These are phyloP conservation scores for Starmera quercuum DNA, from an alignment of 805 yeast species.

Conservation along the genomic window DNA sequence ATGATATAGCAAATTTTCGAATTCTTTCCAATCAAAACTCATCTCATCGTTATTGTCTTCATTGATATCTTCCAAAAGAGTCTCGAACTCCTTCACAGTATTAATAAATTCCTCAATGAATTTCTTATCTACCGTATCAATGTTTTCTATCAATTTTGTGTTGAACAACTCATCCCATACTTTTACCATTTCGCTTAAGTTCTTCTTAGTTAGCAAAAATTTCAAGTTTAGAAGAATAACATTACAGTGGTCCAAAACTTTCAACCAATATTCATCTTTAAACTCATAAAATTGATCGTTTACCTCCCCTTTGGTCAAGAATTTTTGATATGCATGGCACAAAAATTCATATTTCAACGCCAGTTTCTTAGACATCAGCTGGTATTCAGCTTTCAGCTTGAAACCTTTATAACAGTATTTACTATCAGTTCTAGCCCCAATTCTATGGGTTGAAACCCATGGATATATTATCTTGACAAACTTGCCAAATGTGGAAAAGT, in stretches of 20 bases:
- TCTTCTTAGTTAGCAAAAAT: neutral
- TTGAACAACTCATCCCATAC: neutral
- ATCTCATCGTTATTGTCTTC: neutral
- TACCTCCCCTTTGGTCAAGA: neutral
- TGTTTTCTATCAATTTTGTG: neutral
- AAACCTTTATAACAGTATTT: constrained; percentile 83
- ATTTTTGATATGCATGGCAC: neutral
- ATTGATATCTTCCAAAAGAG: neutral
- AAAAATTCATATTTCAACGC: neutral
- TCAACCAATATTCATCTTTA: neutral
- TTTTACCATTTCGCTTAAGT: neutral
- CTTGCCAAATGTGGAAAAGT: constrained; percentile 63
- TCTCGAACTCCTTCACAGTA: neutral
- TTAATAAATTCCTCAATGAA: no score
- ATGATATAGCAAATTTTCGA: no score
- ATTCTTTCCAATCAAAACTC: neutral
- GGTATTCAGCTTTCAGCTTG: constrained; percentile 18
- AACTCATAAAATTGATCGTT: no score
- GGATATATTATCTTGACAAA: constrained; percentile 62
- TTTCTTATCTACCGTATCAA: no score
- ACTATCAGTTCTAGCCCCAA: constrained; percentile 77
- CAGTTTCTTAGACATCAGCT: neutral
- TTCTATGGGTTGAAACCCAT: constrained; percentile 58
- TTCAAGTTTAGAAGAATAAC: neutral
- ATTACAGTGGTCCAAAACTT: neutral